phyloP scores from a whole-genome alignment of 2,329 filamentous ascomycete genomes.

The Colletotrichum simmondsii region DNA sequence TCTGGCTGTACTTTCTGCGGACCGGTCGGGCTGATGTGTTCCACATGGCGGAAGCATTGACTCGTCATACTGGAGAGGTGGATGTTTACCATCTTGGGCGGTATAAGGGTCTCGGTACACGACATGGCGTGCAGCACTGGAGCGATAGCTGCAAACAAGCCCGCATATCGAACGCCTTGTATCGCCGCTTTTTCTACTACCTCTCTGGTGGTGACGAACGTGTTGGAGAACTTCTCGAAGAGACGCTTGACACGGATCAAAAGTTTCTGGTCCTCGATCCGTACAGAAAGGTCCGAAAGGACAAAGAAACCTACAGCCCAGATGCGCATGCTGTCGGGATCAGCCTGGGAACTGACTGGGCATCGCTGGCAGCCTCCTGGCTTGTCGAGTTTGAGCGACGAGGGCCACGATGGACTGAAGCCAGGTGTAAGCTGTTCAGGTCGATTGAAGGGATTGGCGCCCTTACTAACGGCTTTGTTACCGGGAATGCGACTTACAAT shows the following conservation, averaged over 20 bases:
- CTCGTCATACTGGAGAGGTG: constrained; percentile 69
- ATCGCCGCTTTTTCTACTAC: constrained; percentile 65
- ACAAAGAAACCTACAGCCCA: neutral
- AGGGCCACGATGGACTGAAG: neutral
- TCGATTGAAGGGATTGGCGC: neutral
- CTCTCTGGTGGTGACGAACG: constrained; percentile 46
- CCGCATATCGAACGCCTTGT: constrained; percentile 67
- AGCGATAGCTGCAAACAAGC: constrained; percentile 71
- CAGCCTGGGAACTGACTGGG: neutral
- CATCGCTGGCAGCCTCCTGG: neutral
- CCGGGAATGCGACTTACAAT: neutral
- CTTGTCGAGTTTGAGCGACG: neutral
- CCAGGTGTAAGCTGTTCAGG: neutral
- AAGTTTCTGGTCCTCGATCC: neutral
- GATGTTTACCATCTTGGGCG: constrained; percentile 58
- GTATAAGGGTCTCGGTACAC: constrained; percentile 69
- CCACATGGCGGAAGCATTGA: constrained; percentile 67
- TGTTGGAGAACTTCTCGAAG: neutral
- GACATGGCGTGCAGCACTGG: constrained; percentile 72
- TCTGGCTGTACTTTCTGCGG: constrained; percentile 72
- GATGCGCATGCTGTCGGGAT: neutral
- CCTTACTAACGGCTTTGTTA: neutral
- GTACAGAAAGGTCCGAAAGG: neutral
- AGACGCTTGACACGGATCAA: neutral
- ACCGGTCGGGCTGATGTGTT: constrained; percentile 68